Base-by-base conservation (phyloP, 148 eudicot genomes). In the Vaccinium myrtillus region DNA sequence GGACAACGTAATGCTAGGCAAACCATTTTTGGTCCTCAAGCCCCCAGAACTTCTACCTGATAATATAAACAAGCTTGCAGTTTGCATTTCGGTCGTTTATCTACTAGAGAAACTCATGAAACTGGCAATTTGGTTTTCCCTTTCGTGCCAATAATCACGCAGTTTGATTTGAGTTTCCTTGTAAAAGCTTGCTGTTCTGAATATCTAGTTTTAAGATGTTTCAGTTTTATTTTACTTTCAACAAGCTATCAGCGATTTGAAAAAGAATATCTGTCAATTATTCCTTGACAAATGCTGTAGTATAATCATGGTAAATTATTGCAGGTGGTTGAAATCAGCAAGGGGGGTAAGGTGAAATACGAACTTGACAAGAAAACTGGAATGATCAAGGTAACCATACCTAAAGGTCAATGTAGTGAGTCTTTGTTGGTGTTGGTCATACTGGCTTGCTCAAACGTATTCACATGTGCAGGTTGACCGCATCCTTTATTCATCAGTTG, bases 341-440 rank as follows among this genome's bases (percentile, higher is more conserved):
- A 87, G 88, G 98, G 95, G 70, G 89, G 98, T 78, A 94, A 94
- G 81, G 98, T 94, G 79, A 94, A 94, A 85, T 94, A 94, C 79
- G 96, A 93, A 81, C 92, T 93, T 27, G 98, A 94, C 90, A 94
- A 94, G 80, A 92, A 90, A 74, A 92, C 97, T 61, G 98, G 98
- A 83, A 90, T 94, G 16, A 94, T 94, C 85, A 94, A 89, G 95
- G 98, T 93, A 82, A 63, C 13, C 16, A 80, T 82, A 12, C 78
- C 71, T 81, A 27, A 65, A 18, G 21, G 32, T 56, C 51, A 75
- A 18, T 75, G 11, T 3, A 25, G 12, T 21, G 49, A 39, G 8
- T 18, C 78, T 70, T 63, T 36, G 39, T 2, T 32, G 32, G 32
- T 71, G 23, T 51, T 48, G 30, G 30, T 50, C 9, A 46, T 75